Conservation (phyloP, 768 basidiomycete species). For the Podaxis carcinomalis region DNA sequence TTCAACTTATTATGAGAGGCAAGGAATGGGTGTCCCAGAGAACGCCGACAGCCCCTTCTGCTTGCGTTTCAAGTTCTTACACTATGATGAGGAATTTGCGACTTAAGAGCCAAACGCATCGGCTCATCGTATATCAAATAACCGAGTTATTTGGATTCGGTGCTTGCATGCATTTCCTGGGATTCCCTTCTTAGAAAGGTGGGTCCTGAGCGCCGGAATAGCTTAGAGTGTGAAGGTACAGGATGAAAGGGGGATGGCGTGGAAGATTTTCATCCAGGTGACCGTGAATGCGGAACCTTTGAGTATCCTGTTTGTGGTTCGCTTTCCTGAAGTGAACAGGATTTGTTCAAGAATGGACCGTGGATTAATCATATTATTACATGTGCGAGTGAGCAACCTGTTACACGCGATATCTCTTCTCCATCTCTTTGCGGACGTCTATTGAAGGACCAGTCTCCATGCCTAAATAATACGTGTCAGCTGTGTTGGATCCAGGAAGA, state of each 20-base stretch:
- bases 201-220: slow-evolving; percentile 64
- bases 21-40: not conserved
- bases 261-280: not conserved
- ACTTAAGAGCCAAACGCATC: slow-evolving; percentile 25
- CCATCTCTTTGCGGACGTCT: slow-evolving; percentile 65
- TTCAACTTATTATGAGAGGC: slow-evolving; percentile 31
- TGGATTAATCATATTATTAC: not conserved
- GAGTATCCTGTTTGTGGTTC: slow-evolving; percentile 13
- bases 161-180: slow-evolving; percentile 70
- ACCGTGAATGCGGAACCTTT: not conserved
- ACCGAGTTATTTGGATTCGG: slow-evolving; percentile 71
- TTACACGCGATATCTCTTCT: slow-evolving; percentile 52
- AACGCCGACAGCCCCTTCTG: slow-evolving; percentile 16
- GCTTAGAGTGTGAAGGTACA: slow-evolving; percentile 32
- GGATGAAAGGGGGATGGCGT: slow-evolving; percentile 15
- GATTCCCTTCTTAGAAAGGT: slow-evolving; percentile 77
- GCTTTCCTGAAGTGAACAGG: slow-evolving; percentile 1
- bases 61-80: slow-evolving; percentile 42
- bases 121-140: slow-evolving; percentile 55
- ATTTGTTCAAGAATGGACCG: not conserved
- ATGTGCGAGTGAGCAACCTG: not conserved
- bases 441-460: slow-evolving; percentile 44
- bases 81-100: slow-evolving; percentile 73
- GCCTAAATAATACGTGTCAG: slow-evolving; percentile 32
- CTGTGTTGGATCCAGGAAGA: not conserved